Base-by-base conservation (phyloP, 495 filamentous ascomycete genomes). In the Hapsidospora chrysogenum region DNA sequence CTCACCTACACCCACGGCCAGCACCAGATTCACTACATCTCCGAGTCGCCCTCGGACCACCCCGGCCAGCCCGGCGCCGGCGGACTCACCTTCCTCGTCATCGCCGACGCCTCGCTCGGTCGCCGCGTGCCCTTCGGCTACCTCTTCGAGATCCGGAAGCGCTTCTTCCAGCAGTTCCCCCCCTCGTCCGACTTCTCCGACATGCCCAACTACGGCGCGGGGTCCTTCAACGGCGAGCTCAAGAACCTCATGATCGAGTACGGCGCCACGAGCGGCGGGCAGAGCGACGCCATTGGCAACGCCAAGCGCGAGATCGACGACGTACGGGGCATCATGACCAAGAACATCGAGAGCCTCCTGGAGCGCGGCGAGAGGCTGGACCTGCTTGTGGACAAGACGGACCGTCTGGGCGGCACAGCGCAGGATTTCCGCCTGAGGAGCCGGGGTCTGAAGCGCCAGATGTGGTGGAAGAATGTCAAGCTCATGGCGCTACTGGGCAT, bases 401-500 rank as follows among this genome's bases (percentile, higher is more conserved):
- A 94, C 50, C 64, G 85, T 40, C 51, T 95, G 32, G 85, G 85
- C 8, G 80, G 78, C 5, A 83, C 70, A 51, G 84, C 86, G 39
- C 67, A 78, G 49, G 86, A 95, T 58, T 95, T 95, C 51, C 57
- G 85, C 34, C 71, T 93, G n/a, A 60, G 85, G 41, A 85, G 78
- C 49, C 64, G 80, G 17, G 82, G 82, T 0, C 52, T 99, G 53
- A 80, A 87, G 61, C 65, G 89, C 54, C 63, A 73, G 48, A 96
- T 96, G 92, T 99, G 89, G 89, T 99, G 87, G 86, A 97, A 97
- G 77, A 97, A 97, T 60, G 68, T 87, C 14, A 89, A 92, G 57
- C 44, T 85, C 49, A 95, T 96, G 85, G 74, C 73, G 23, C 52
- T 99, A 47, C 55, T 99, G 45, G 72, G 65, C 2, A 45, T 95